Evolutionary conservation across 345 rosid genomes (phyloP), one percentile per base, ranked within the genome.

Genomic region (Eucalyptus pauciflora): DNA sequence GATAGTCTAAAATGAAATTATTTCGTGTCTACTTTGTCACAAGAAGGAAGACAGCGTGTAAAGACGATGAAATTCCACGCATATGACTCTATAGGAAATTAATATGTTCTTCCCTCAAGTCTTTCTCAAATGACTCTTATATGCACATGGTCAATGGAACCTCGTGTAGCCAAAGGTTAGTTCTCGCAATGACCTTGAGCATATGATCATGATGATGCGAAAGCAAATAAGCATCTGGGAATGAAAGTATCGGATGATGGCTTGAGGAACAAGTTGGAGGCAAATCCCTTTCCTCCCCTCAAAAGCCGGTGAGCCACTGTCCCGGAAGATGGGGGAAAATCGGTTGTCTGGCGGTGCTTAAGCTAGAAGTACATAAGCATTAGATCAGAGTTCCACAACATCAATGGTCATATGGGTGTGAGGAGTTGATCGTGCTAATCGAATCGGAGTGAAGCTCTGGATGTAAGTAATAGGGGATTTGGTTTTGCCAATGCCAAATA

Each of bases 391-490:
- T 41, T 76, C 27, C 83, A 20, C 0, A 76, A 6, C 15, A 41
- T 76, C 83, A 76, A 0, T 15, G 22, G 48, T 76, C 83, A 20
- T 20, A 37, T 76, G 83, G 45, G 83, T 41, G 83, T 76, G 83
- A 76, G 83, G 48, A 41, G 14, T 37, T 20, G 83, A 76, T 41
- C 15, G 8, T 6, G 48, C 48, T 41, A 37, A 37, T 76, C 29
- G 27, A 76, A 37, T 20, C 8, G 4, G 83, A 41, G 0, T 18
- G 48, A 37, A 76, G 83, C 27, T 41, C 46, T 76, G 1, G 48
- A 41, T 0, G 0, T 22, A 11, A 37, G 83, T 1, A 76, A 76
- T 41, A 0, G 83, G 20, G 48, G 29, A 76, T 0, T 37, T 76
- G 83, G 83, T 37, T 76, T 41, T 76, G 83, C 1, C 27, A 41